Percentiles rank a stretch among this genome's conserved stretches.
Evolutionary conservation across 129 eudicot species (phyloP).

Genomic region (Tagetes patula): DNA sequence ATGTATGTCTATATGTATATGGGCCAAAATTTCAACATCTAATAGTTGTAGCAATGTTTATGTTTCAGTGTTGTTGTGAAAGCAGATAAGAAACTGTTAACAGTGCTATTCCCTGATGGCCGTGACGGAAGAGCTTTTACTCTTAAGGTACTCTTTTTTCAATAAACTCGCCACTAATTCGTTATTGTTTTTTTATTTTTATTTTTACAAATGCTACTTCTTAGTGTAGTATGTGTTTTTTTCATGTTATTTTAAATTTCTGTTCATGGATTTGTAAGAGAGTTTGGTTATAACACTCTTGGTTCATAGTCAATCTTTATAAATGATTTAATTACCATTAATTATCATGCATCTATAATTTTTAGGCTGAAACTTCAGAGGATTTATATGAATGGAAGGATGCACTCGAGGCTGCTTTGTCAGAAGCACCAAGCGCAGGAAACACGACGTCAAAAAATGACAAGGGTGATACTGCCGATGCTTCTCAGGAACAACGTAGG

Average conservation of each 20-base stretch:
- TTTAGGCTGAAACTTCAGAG: slow-evolving; percentile 83
- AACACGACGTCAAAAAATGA: slow-evolving; percentile 55
- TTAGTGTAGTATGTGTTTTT: neutral
- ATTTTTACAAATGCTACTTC: neutral
- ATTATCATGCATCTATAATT: neutral
- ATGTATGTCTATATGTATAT: neutral
- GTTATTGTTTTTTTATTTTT: neutral
- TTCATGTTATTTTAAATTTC: neutral
- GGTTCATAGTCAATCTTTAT: neutral
- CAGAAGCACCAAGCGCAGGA: slow-evolving; percentile 79
- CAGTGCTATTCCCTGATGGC: slow-evolving; percentile 84
- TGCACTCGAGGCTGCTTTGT: slow-evolving; percentile 84
- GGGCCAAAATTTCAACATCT: neutral
- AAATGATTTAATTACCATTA: neutral
- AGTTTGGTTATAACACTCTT: neutral
- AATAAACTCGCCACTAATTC: neutral
- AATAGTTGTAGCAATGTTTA: neutral
- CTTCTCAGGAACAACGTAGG: slow-evolving; percentile 62
- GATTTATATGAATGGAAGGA: slow-evolving; percentile 85
- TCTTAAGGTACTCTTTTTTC: slow-evolving; percentile 57
- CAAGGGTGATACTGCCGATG: slow-evolving; percentile 55
- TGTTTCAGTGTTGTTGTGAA: slow-evolving; percentile 79
- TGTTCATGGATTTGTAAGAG: neutral
- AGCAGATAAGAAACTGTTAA: slow-evolving; percentile 81
- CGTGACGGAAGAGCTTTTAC: slow-evolving; percentile 94